Conservation (phyloP, 2,329 filamentous ascomycete genomes). For the Penicillium sp. region DNA sequence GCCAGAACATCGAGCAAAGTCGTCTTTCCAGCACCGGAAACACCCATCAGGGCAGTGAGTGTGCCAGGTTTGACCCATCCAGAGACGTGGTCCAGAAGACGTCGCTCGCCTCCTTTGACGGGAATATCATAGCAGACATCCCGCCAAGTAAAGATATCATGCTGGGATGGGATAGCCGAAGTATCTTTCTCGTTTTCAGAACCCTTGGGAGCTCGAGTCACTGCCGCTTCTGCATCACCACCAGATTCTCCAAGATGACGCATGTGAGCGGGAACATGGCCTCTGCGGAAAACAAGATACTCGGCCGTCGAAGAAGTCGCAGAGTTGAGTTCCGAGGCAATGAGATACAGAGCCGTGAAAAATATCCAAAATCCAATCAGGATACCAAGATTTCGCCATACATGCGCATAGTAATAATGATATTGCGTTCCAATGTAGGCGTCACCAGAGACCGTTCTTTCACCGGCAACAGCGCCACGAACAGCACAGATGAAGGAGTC, state of each 20-base stretch:
- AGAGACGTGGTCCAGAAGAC: conserved; percentile 54
- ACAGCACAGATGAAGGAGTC: conserved; percentile 55
- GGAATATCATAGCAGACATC: conserved; percentile 56
- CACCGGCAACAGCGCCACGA: conserved; percentile 56
- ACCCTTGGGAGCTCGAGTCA: conserved; percentile 9
- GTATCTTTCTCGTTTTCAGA: conserved; percentile 15
- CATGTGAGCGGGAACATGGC: conserved; percentile 47
- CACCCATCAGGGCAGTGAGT: conserved; percentile 60
- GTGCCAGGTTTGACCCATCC: conserved; percentile 58
- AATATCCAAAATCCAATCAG: conserved; percentile 62
- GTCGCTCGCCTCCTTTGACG: conserved; percentile 50
- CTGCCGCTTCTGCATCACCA: conserved; percentile 15
- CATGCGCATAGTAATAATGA: conserved; percentile 56
- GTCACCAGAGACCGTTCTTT: conserved; percentile 58
- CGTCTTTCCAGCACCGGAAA: conserved; percentile 62
- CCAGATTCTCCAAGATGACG: conserved; percentile 24
- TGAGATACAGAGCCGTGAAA: conserved; percentile 63
- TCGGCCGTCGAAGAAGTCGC: conserved; percentile 63
- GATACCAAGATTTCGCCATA: conserved; percentile 70
- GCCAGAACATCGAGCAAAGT: conserved; percentile 59
- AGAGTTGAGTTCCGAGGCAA: conserved; percentile 64
- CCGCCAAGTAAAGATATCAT: conserved; percentile 51
- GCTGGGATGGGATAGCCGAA: conserved; percentile 33
- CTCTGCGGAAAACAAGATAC: conserved; percentile 64
- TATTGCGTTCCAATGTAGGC: conserved; percentile 58